Conservation (phyloP, 805 yeast genomes). For the Barnettozyma pratensis region DNA sequence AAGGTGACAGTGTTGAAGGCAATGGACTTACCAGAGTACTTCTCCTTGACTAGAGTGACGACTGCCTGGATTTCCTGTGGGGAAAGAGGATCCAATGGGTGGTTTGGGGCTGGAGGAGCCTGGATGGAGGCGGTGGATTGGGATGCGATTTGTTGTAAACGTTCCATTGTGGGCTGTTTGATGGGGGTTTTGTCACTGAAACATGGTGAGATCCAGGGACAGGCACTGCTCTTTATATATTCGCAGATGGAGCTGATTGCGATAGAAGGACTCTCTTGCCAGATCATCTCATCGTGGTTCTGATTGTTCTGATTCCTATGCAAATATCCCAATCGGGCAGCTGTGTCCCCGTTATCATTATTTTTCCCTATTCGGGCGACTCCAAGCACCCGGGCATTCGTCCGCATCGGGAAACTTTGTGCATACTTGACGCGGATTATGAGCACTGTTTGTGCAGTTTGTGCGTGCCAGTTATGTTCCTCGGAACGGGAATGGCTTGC, state of each 20-base stretch:
- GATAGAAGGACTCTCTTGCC: too few relatives aligned
- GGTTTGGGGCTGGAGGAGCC: constrained; percentile 52
- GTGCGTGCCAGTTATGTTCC: too few relatives aligned
- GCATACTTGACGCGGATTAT: not conserved
- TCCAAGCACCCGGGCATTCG: not conserved
- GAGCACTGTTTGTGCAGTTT: not conserved
- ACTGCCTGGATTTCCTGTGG: constrained; percentile 57
- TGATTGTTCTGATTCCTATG: not conserved
- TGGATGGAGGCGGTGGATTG: constrained; percentile 53
- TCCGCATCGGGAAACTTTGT: constrained; percentile 1
- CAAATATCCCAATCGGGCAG: not conserved
- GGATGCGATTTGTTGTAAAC: constrained; percentile 57
- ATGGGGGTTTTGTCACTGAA: not conserved
- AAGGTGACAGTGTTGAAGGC: constrained; percentile 66
- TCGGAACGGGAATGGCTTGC: too few relatives aligned
- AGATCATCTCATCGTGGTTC: not conserved
- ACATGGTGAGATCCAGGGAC: too few relatives aligned
- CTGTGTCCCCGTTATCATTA: not conserved
- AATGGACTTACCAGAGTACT: constrained; percentile 41
- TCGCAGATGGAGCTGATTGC: too few relatives aligned
- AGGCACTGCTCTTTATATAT: too few relatives aligned
- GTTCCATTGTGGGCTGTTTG: constrained; percentile 40
- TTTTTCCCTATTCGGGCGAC: not conserved
- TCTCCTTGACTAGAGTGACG: constrained; percentile 44
- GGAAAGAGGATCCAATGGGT: constrained; percentile 70